Percentiles rank a stretch among this genome's conserved stretches.
Conservation (phyloP, 1,284 basidiomycete genomes). For the Bondarzewia mesenterica region DNA sequence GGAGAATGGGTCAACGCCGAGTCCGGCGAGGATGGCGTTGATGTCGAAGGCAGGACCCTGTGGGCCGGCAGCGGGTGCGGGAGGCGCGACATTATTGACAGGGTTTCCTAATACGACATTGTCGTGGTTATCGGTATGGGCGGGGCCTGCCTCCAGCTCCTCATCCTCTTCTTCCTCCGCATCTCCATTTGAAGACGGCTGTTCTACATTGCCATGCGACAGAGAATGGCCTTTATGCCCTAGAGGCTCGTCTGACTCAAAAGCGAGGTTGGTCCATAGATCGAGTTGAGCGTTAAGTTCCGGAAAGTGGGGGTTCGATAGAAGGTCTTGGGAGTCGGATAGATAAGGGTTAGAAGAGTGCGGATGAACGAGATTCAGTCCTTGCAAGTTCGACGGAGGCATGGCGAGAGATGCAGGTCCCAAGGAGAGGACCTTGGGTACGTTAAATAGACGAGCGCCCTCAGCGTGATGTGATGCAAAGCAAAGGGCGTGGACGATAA, state of each 20-base stretch:
- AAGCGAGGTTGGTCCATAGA: slow-evolving; percentile 76
- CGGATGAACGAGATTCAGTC: slow-evolving; percentile 69
- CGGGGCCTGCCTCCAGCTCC: slow-evolving; percentile 37
- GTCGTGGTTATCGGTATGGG: slow-evolving; percentile 45
- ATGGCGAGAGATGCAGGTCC: slow-evolving; percentile 18
- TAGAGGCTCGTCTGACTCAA: slow-evolving; percentile 66
- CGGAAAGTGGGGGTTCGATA: slow-evolving; percentile 53
- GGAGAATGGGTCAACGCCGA: slow-evolving; percentile 53
- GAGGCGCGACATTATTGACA: slow-evolving; percentile 16
- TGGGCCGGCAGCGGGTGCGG: slow-evolving; percentile 16
- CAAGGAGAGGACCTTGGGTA: neutral
- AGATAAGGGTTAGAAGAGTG: slow-evolving; percentile 31
- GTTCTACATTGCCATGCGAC: slow-evolving; percentile 24
- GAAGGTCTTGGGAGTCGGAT: slow-evolving; percentile 46
- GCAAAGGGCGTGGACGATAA: slow-evolving; percentile 8
- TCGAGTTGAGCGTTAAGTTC: slow-evolving; percentile 75
- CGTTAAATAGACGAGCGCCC: neutral
- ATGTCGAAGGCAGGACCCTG: slow-evolving; percentile 38
- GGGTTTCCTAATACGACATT: slow-evolving; percentile 47
- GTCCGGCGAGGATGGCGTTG: slow-evolving; percentile 46
- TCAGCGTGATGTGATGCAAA: neutral
- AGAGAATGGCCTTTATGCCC: slow-evolving; percentile 14
- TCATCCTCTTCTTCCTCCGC: slow-evolving; percentile 36
- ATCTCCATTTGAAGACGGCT: slow-evolving; percentile 16
- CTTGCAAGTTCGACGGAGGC: slow-evolving; percentile 60